phyloP scores from a whole-genome alignment of 2,329 filamentous ascomycete species.

The Septoria petroselini region DNA sequence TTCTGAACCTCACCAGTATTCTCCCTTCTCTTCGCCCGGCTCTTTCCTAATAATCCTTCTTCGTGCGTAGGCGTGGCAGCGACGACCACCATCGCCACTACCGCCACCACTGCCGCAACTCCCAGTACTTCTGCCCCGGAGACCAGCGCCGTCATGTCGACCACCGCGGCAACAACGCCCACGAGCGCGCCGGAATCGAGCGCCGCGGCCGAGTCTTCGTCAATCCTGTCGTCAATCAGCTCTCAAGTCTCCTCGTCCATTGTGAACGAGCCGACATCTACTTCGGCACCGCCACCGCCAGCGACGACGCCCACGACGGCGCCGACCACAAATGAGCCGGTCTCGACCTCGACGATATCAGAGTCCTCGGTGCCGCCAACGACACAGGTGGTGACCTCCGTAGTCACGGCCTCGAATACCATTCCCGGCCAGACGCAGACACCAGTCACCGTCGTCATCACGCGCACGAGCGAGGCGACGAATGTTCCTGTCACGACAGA shows the following conservation, averaged over 20 bases:
- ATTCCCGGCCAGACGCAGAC: constrained; percentile 14
- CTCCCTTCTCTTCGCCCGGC: background rate
- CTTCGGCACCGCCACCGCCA: constrained; percentile 11
- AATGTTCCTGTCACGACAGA: constrained; percentile 16
- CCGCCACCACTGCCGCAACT: constrained; percentile 3
- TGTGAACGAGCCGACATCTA: constrained; percentile 3
- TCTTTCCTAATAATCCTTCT: constrained; percentile 8
- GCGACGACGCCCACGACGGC: constrained; percentile 9
- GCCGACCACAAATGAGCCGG: constrained; percentile 4
- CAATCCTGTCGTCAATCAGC: constrained; percentile 20
- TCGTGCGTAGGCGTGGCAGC: constrained; percentile 1
- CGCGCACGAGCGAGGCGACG: constrained; percentile 17
- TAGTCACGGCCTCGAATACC: constrained; percentile 19
- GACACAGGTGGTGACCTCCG: constrained; percentile 24
- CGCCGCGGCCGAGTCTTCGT: constrained; percentile 10
- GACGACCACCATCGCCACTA: background rate
- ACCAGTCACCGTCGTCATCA: constrained; percentile 20
- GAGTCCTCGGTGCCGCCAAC: constrained; percentile 22
- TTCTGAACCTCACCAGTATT: background rate
- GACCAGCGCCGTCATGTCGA: constrained; percentile 17
- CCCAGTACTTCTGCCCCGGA: constrained; percentile 4
- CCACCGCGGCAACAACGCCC: constrained; percentile 5
- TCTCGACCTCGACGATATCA: constrained; percentile 17
- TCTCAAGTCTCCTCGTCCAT: constrained; percentile 19
- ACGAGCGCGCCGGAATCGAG: constrained; percentile 1